phyloP scores from a whole-genome alignment of 2,329 filamentous ascomycete genomes.

The Xylariaceae sp. region DNA sequence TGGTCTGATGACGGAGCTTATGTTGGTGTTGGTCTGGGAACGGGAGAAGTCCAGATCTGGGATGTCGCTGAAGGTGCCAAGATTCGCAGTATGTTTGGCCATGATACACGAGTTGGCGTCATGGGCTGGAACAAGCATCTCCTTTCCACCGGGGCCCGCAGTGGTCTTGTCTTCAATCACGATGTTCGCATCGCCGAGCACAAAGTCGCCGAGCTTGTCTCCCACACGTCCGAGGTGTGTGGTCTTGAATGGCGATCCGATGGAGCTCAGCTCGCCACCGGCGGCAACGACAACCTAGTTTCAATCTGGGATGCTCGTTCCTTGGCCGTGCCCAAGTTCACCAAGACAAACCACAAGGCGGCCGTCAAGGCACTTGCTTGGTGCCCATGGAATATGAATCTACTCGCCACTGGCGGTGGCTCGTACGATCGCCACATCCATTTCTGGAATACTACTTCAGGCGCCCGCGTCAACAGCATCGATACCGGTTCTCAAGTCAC shows the following conservation, averaged over 20 bases:
- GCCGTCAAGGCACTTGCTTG: constrained; percentile 97
- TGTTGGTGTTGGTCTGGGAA: constrained; percentile 89
- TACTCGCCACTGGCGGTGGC: constrained; percentile 92
- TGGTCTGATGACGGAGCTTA: constrained; percentile 98
- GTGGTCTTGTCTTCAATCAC: constrained; percentile 95
- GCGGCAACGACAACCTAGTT: constrained; percentile 97
- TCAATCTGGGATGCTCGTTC: constrained; percentile 98
- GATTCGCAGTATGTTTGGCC: constrained; percentile 97
- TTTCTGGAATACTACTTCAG: constrained; percentile 99
- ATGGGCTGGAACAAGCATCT: constrained; percentile 99
- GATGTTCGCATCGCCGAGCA: constrained; percentile 96
- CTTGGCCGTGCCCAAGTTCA: constrained; percentile 91
- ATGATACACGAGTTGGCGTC: constrained; percentile 92
- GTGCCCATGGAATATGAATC: constrained; percentile 98
- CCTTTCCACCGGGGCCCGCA: constrained; percentile 89
- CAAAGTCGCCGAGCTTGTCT: constrained; percentile 95
- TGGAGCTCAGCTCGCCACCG: constrained; percentile 92
- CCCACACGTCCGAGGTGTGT: constrained; percentile 96
- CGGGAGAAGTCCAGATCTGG: constrained; percentile 98
- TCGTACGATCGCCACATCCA: constrained; percentile 98
- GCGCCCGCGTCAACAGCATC: constrained; percentile 97
- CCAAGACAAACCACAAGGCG: constrained; percentile 99
- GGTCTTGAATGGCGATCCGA: constrained; percentile 97
- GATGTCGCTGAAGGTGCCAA: constrained; percentile 93
- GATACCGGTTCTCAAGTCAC: constrained; percentile 98